Base-by-base conservation (phyloP, 768 basidiomycete genomes). In the Amanita molliuscula region DNA sequence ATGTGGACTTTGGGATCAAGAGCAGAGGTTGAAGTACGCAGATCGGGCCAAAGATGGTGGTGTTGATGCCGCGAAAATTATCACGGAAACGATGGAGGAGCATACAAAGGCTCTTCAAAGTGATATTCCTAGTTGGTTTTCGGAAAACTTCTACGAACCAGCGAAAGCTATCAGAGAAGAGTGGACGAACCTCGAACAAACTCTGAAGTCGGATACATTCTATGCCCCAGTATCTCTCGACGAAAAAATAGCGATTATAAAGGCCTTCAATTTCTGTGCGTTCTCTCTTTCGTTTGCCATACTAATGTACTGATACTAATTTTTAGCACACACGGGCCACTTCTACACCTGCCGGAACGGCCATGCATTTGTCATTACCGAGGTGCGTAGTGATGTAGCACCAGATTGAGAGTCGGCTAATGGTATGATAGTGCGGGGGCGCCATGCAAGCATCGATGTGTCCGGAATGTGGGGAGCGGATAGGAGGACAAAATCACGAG, bases 331-430 rank as follows among this genome's bases (percentile, higher is more conserved):
- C 6, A 62, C 67, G 2, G 73, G 73, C 0, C 75, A 76, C 55
- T 76, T 70, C 52, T 76, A 73, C 50, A 71, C 67, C 15, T 79
- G 77, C 50, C 70, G 64, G 0, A 82, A 82, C 44, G 82, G 82
- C 0, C 82, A 84, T 54, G 67, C 73, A 0, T 84, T 78, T 49
- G 74, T 79, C 1, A 82, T 84, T 29, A 63, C 59, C 0, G 75
- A 82, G 59, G 78, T 82, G 50, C 25, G 66, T 55, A 44, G 5
- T 37, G 2, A 11, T 31, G 20, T 28, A 6, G 16, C 6, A 11
- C 6, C 11, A n/a, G 51, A 23, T 44, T 25, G 33, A 31, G 23
- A 15, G 16, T 35, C 38, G 48, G 29, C 16, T 50, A n/a, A 44
- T 11, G 20, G 13, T 26, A 25, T 7, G 36, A 23, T 51, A 82